Evolutionary conservation across 176 grass and related monocot genomes (phyloP), one percentile per base, ranked within the genome.

Genomic region (Avena atlantica): DNA sequence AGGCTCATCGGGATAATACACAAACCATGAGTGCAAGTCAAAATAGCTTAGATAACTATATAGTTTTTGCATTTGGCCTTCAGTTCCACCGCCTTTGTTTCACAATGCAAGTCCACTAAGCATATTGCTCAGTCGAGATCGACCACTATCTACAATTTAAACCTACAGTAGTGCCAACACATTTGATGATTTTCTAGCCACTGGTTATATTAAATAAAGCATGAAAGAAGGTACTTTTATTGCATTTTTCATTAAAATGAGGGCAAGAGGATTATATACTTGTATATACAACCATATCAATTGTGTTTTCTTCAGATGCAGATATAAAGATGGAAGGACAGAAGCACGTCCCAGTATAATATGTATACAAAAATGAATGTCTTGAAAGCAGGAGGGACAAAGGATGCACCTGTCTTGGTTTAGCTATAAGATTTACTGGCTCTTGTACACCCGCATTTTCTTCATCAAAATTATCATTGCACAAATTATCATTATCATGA

Each of bases 381-480:
- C 31, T 34, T 34, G 31, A 34, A 34, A 34, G 31, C 31, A 34
- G 31, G 31, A 34, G 31, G 31, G 31, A 34, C 31, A 34, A 34
- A 34, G 31, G 31, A 34, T 34, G 31, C 31, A 34, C 31, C 31
- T 34, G 31, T 34, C 31, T 34, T 34, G 31, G 31, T 34, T 34
- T 34, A 34, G 31, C 31, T 34, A 34, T 34, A 34, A 34, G 31
- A 34, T 34, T 34, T 34, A 34, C 31, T 34, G 31, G 31, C 31
- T 34, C 31, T 34, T 34, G 31, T 34, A 34, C 31, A 34, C 44
- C 83, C 19, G 68, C 74, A 87, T 90, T 81, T 75, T 82, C 94
- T 85, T 92, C 92, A 82, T 96, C 83, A 51, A 75, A n/a, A 6
- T 94, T 20, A 88, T 92, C 90, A 89, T 91, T 86, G 56, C 81